A percentile compares a stretch with the other conserved stretches of the same genome.
Conservation (phyloP, 192 early-diverging fungal species). For the Umbelopsis vinacea region DNA sequence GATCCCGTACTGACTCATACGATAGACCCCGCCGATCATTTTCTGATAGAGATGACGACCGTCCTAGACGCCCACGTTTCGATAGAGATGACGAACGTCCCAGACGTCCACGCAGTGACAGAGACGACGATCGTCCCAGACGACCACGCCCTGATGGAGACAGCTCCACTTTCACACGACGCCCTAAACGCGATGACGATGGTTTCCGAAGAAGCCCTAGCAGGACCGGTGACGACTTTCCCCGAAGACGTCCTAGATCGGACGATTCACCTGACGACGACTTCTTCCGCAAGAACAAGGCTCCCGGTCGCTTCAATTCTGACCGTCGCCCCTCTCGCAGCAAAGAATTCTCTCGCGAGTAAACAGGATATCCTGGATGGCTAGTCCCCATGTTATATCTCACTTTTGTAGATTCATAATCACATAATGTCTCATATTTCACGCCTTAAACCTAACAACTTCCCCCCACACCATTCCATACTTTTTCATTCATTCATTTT, state of each 20-base stretch:
- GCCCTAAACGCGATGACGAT: too few species aligned
- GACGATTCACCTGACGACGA: too few species aligned
- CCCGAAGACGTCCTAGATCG: not conserved
- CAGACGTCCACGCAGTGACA: not conserved
- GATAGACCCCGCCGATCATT: not conserved
- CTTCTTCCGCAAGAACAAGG: too few species aligned
- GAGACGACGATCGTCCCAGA: not conserved
- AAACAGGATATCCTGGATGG: slow-evolving; percentile 8
- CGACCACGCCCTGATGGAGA: not conserved
- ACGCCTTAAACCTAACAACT: not conserved
- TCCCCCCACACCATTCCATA: not conserved
- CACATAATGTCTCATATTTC: slow-evolving; percentile 22
- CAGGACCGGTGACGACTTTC: not conserved
- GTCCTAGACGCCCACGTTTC: not conserved
- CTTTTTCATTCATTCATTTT: not conserved
- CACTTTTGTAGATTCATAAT: not conserved
- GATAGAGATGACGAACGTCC: slow-evolving; percentile 4
- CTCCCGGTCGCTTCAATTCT: not conserved
- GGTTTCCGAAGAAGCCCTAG: too few species aligned
- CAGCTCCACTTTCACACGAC: too few species aligned
- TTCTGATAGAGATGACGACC: slow-evolving; percentile 8
- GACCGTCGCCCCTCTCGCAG: not conserved
- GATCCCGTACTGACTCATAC: not conserved
- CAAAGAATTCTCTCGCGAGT: not conserved
- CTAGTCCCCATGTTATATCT: not conserved